These are phyloP conservation scores for Diospyros kaki DNA, from an alignment of 148 eudicot species.

Conservation along the genomic window DNA sequence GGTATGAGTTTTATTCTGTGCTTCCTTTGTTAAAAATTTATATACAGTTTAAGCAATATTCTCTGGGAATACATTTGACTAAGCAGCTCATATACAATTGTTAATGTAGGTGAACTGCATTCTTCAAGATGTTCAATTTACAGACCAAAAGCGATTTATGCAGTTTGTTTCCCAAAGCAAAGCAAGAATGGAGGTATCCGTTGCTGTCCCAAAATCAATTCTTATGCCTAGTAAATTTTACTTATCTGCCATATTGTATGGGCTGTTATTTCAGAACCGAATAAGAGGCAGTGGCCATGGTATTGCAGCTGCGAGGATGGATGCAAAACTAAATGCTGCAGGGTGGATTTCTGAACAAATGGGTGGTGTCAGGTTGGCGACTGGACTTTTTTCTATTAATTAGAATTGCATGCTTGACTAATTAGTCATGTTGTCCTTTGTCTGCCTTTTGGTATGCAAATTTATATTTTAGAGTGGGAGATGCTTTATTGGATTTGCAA, in stretches of 20 bases:
- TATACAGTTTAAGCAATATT: neutral
- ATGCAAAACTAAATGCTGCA: constrained; percentile 87
- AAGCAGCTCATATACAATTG: constrained; percentile 17
- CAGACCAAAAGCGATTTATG: constrained; percentile 92
- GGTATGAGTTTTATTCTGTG: neutral
- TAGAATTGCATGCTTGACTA: neutral
- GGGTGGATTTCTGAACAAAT: constrained; percentile 96
- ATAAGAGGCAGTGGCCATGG: constrained; percentile 98
- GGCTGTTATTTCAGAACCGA: constrained; percentile 51
- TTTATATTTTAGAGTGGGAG: neutral
- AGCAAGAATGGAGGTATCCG: constrained; percentile 94
- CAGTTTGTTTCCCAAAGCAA: constrained; percentile 99
- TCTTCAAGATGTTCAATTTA: constrained; percentile 90
- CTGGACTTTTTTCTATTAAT: constrained; percentile 9
- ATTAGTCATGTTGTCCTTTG: neutral
- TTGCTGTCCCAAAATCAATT: constrained; percentile 8
- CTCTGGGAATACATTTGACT: constrained; percentile 12
- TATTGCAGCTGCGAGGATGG: constrained; percentile 96
- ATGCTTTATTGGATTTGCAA: neutral
- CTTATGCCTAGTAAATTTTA: neutral
- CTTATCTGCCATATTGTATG: neutral
- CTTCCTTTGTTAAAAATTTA: neutral
- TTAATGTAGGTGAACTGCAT: constrained; percentile 59
- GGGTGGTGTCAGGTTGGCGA: constrained; percentile 83
- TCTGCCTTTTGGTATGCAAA: neutral